Conservation (phyloP, 2,329 filamentous ascomycete genomes). For the Exophiala xenobiotica region DNA sequence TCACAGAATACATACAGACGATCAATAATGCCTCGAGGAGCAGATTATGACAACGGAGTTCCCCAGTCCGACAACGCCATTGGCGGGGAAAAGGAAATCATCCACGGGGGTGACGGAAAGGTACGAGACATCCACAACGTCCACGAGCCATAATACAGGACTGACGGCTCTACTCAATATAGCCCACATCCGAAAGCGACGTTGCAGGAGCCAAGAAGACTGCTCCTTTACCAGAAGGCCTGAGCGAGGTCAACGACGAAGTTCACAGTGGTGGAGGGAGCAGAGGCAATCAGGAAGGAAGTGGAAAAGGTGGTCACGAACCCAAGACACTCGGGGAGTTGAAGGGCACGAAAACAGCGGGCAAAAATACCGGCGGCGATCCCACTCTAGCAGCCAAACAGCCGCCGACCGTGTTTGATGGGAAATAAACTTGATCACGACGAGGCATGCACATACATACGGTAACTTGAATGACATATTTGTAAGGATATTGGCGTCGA, state of each 20-base stretch:
- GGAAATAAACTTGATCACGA: too few relatives aligned
- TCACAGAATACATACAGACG: background rate
- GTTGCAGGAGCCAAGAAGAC: constrained; percentile 36
- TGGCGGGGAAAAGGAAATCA: constrained; percentile 36
- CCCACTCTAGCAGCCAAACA: too few relatives aligned
- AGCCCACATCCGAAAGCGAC: constrained; percentile 24
- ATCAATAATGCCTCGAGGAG: constrained; percentile 41
- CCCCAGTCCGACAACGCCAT: constrained; percentile 43
- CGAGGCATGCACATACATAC: too few relatives aligned
- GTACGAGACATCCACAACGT: constrained; percentile 20
- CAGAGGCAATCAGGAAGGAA: constrained; percentile 31
- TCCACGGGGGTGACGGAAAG: constrained; percentile 37
- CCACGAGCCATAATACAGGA: background rate
- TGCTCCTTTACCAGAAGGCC: constrained; percentile 38
- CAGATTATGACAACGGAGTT: constrained; percentile 38
- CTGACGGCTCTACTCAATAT: background rate
- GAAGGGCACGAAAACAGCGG: constrained; percentile 34
- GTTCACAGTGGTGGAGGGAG: constrained; percentile 31
- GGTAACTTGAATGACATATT: too few relatives aligned
- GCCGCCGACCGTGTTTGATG: too few relatives aligned
- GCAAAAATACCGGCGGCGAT: constrained; percentile 23
- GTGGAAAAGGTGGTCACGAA: constrained; percentile 41
- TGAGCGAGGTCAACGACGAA: constrained; percentile 31
- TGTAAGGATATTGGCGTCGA: too few relatives aligned
- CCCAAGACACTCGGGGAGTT: constrained; percentile 38